Base-by-base conservation (phyloP, 176 grass and related monocot species). In the Phragmites australis region DNA sequence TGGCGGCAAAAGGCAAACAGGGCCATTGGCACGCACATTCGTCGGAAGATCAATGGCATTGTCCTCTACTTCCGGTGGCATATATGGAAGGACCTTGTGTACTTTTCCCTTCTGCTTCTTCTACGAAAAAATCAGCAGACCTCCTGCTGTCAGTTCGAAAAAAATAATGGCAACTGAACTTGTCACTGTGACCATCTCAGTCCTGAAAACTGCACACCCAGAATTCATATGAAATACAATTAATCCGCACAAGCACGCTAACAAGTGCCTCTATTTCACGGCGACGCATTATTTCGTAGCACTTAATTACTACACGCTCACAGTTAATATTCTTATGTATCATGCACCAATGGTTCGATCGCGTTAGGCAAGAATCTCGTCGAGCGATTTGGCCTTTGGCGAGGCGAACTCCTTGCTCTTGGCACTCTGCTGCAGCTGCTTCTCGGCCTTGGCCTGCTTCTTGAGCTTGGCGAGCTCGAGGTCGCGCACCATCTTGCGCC, bases 401-500 rank as follows among this genome's bases (percentile, higher is more conserved):
- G 9, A 45, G 16, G 70, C 11, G 37, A 47, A 19, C 23, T 86
- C 83, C 70, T 75, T n/a, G n/a, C n/a, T n/a, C n/a, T n/a, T 70
- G 40, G 22, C 29, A 3, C 75, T 88, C 65, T 83, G 32, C 12
- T 39, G 68, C 55, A 22, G n/a, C 67, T 60, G 65, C 84, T 86
- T 45, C 1, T 75, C 39, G 8, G 46, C 76, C 63, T 82, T 91
- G 57, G 86, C 88, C 70, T 93, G 19, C 85, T 98, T 98, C 90
- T 98, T 98, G 81, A 87, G 79, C 77, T 64, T 89, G 65, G 88
- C 90, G 10, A 91, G 81, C 84, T 95, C 86, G 32, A 98, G 40
- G 71, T 95, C 92, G 16, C 75, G 69, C 17, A 68, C 67, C 96
- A 98, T 98, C 90, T 94, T 93, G 86, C 90, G 85, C 10, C 84